A percentile compares a stretch with the other conserved stretches of the same genome.
Evolutionary conservation across 2,329 filamentous ascomycete species (phyloP).

Genomic region (Nigrograna mackinnonii): DNA sequence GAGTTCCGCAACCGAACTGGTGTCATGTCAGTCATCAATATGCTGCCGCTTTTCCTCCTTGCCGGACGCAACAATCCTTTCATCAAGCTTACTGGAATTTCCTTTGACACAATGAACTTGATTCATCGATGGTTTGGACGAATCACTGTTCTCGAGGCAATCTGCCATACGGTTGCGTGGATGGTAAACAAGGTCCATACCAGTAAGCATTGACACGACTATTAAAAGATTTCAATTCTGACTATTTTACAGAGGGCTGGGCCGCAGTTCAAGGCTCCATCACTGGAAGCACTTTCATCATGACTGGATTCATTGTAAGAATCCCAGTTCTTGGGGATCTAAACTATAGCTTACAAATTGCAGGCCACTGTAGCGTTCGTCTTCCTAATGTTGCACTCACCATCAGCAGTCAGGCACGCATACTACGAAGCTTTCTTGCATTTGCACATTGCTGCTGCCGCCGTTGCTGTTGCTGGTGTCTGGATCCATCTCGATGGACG

Average conservation of each 20-base stretch:
- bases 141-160: conserved; percentile 70
- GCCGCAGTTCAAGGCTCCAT: conserved; percentile 45
- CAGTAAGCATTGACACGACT: conserved; percentile 22
- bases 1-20: conserved; percentile 68
- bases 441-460: conserved; percentile 68
- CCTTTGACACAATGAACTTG: conserved; percentile 82
- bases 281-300: conserved; percentile 51
- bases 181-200: conserved; percentile 49
- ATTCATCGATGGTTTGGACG: conserved; percentile 81
- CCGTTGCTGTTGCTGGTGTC: conserved; percentile 63
- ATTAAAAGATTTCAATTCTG: conserved; percentile 8
- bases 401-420: conserved; percentile 72
- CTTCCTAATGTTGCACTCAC: conserved; percentile 68
- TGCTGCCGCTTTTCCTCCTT: conserved; percentile 76
- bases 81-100: conserved; percentile 71
- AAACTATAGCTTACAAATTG: conserved; percentile 5
- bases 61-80: conserved; percentile 79
- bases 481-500: conserved; percentile 67
- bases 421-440: conserved; percentile 81
- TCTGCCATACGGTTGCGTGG: conserved; percentile 68
- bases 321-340: neutral
- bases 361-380: conserved; percentile 64
- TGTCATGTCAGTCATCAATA: conserved; percentile 72
- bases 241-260: conserved; percentile 53
- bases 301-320: conserved; percentile 66